A percentile compares a stretch with the other conserved stretches of the same genome.
phyloP scores from a whole-genome alignment of 2,329 filamentous ascomycete species.

The Dothistroma septosporum region DNA sequence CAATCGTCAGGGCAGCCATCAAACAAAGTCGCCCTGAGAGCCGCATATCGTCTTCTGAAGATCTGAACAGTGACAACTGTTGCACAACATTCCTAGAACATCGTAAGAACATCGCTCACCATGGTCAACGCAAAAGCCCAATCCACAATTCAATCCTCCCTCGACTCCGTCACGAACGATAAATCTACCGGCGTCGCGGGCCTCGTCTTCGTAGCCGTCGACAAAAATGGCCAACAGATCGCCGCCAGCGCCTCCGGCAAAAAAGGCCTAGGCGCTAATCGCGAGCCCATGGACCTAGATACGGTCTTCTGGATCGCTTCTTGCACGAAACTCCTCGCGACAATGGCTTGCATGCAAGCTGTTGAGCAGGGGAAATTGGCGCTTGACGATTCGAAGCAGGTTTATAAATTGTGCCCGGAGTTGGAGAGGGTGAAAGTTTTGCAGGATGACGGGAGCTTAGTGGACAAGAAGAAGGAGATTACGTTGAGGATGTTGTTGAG shows the following conservation, averaged over 20 bases:
- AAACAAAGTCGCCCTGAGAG: not conserved
- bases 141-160: constrained; percentile 36
- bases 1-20: not conserved
- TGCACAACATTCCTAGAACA: not conserved
- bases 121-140: constrained; percentile 30
- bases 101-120: not conserved
- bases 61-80: not conserved
- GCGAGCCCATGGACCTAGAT: constrained; percentile 56
- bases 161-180: constrained; percentile 33
- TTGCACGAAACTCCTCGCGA: constrained; percentile 45
- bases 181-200: constrained; percentile 37
- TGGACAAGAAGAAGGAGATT: constrained; percentile 43
- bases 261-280: constrained; percentile 33
- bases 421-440: constrained; percentile 43
- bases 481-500: constrained; percentile 50
- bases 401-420: constrained; percentile 43
- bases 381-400: constrained; percentile 40
- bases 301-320: constrained; percentile 56
- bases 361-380: constrained; percentile 42
- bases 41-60: not conserved
- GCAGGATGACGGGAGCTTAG: constrained; percentile 38
- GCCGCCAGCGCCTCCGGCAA: constrained; percentile 43
- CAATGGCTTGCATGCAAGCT: constrained; percentile 47
- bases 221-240: constrained; percentile 43
- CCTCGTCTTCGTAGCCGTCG: constrained; percentile 44